phyloP scores from a whole-genome alignment of 2,329 filamentous ascomycete genomes.

The Neopestalotiopsis sp. region DNA sequence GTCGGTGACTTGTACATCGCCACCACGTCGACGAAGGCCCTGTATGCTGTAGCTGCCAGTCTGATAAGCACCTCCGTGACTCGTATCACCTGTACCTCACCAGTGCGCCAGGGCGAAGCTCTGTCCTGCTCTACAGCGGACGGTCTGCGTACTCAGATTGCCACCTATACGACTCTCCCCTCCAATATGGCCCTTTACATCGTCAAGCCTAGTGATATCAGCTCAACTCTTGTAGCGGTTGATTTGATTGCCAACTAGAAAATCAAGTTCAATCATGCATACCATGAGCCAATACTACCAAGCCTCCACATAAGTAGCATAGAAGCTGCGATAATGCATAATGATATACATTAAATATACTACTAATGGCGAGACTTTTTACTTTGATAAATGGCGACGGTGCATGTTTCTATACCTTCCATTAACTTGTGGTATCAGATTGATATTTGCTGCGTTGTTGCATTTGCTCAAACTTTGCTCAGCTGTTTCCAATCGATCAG shows the following conservation, averaged over 20 bases:
- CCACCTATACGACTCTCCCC: too few relatives aligned
- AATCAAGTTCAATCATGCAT: neutral
- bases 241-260: neutral
- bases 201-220: neutral
- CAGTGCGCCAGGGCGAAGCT: neutral
- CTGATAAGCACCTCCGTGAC: neutral
- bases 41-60: neutral
- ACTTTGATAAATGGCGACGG: neutral
- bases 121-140: neutral
- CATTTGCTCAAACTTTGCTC: neutral
- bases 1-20: neutral
- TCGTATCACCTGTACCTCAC: neutral
- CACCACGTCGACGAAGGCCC: neutral
- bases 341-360: neutral
- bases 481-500: neutral
- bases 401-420: neutral
- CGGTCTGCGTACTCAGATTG: neutral
- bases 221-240: neutral
- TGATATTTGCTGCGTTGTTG: neutral
- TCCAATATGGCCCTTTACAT: neutral
- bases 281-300: neutral
- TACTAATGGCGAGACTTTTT: neutral
- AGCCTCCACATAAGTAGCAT: neutral
- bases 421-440: neutral
- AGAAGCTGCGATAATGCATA: neutral